These are phyloP conservation scores for Syncephalastrum monosporum DNA, from an alignment of 371 early-diverging fungal genomes.

Conservation along the genomic window DNA sequence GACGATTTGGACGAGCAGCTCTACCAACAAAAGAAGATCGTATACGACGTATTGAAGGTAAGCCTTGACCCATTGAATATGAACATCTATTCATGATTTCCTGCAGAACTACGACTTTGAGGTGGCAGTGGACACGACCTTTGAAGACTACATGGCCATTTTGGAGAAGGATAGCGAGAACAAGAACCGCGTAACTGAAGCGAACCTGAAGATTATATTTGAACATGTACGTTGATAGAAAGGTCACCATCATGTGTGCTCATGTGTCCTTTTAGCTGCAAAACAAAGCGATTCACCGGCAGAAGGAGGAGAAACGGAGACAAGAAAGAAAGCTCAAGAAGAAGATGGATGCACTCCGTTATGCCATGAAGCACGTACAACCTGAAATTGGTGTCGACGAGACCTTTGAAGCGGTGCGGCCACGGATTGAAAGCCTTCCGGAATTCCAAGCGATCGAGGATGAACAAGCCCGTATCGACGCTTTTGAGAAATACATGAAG, in stretches of 20 bases:
- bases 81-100: neutral
- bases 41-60: conserved; percentile 60
- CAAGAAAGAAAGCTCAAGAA: conserved; percentile 68
- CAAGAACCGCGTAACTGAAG: conserved; percentile 17
- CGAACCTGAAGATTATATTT: conserved; percentile 38
- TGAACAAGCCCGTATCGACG: conserved; percentile 62
- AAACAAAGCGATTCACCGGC: conserved; percentile 56
- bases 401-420: conserved; percentile 68
- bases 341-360: conserved; percentile 74
- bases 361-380: conserved; percentile 63
- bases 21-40: conserved; percentile 66
- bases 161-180: conserved; percentile 33
- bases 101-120: conserved; percentile 42
- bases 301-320: conserved; percentile 74
- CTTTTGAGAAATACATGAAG: conserved; percentile 73
- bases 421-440: conserved; percentile 50
- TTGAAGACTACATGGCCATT: conserved; percentile 41
- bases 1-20: conserved; percentile 78
- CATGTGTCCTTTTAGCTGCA: conserved; percentile 23
- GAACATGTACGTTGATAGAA: conserved; percentile 18
- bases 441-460: conserved; percentile 70
- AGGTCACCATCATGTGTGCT: neutral
- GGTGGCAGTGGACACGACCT: conserved; percentile 51
- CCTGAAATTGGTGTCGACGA: conserved; percentile 60
- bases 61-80: neutral